Percentiles rank a stretch among this genome's conserved stretches.
Evolutionary conservation across 768 basidiomycete genomes (phyloP).

Genomic region (Hemileccinum impolitum): DNA sequence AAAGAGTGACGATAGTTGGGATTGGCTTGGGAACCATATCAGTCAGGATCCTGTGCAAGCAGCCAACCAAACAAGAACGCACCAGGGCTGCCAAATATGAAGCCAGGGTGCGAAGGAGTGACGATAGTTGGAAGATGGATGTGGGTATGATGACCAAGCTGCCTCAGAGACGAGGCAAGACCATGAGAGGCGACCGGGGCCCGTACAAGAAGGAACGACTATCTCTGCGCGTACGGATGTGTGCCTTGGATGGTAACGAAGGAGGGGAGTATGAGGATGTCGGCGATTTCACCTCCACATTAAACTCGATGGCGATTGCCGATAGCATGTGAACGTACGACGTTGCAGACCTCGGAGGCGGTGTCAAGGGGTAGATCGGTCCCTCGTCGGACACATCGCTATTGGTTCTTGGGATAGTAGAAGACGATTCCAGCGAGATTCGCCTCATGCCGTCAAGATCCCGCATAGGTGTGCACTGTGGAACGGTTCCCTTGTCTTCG

Average conservation of each 20-base stretch:
- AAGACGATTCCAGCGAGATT: neutral
- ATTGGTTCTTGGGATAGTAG: neutral
- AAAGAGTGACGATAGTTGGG: constrained; percentile 19
- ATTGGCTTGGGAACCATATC: neutral
- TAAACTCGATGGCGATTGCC: neutral
- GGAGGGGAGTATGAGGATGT: neutral
- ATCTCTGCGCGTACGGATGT: constrained; percentile 1
- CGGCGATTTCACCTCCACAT: neutral
- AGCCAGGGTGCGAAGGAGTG: constrained; percentile 10
- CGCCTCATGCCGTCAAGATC: neutral
- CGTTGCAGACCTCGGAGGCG: neutral
- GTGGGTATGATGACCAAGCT: neutral
- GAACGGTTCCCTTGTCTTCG: neutral
- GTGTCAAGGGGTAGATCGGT: constrained; percentile 6
- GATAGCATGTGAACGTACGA: neutral
- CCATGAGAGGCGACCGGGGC: neutral
- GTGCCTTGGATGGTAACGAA: constrained; percentile 2
- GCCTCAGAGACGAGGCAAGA: constrained; percentile 5
- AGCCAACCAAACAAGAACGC: neutral
- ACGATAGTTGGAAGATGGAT: constrained; percentile 14
- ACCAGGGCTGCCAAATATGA: neutral
- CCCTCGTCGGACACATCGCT: constrained; percentile 4
- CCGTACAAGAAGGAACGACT: constrained; percentile 1
- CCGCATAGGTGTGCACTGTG: neutral
- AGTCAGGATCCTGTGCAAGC: neutral